A percentile compares a stretch with the other conserved stretches of the same genome.
Conservation (phyloP, 495 filamentous ascomycete genomes). For the Penicillium bovifimosum region DNA sequence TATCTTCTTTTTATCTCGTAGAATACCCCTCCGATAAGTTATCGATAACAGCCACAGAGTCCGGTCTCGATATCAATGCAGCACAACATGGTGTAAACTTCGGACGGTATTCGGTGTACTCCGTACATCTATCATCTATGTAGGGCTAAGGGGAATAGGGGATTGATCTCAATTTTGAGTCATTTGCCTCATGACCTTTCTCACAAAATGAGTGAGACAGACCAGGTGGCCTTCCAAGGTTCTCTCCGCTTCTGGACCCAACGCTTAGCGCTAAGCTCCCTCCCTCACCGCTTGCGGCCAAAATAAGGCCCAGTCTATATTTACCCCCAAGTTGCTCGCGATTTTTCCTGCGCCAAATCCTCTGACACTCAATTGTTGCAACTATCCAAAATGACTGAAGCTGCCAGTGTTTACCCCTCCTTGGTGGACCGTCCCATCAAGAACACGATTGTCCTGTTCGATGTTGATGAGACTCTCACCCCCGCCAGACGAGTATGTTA, state of each 20-base stretch:
- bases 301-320: slow-evolving; percentile 19
- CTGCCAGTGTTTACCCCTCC: slow-evolving; percentile 59
- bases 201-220: background rate
- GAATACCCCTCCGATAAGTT: slow-evolving; percentile 4
- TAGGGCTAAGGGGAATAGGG: no score
- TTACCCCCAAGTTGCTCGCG: slow-evolving; percentile 9
- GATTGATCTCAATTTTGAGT: background rate
- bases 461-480: slow-evolving; percentile 87
- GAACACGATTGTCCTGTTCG: slow-evolving; percentile 88
- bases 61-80: background rate
- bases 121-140: no score
- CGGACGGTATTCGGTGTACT: background rate
- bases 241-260: slow-evolving; percentile 12
- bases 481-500: slow-evolving; percentile 63
- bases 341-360: slow-evolving; percentile 6
- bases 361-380: background rate
- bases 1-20: no score
- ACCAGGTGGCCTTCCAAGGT: slow-evolving; percentile 14
- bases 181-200: background rate
- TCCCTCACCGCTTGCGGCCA: slow-evolving; percentile 33
- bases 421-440: slow-evolving; percentile 75
- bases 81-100: background rate
- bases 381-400: slow-evolving; percentile 36
- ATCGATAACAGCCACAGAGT: slow-evolving; percentile 16
- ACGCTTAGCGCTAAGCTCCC: slow-evolving; percentile 16